phyloP scores from a whole-genome alignment of 2,329 filamentous ascomycete genomes.

The Clonostachys solani region DNA sequence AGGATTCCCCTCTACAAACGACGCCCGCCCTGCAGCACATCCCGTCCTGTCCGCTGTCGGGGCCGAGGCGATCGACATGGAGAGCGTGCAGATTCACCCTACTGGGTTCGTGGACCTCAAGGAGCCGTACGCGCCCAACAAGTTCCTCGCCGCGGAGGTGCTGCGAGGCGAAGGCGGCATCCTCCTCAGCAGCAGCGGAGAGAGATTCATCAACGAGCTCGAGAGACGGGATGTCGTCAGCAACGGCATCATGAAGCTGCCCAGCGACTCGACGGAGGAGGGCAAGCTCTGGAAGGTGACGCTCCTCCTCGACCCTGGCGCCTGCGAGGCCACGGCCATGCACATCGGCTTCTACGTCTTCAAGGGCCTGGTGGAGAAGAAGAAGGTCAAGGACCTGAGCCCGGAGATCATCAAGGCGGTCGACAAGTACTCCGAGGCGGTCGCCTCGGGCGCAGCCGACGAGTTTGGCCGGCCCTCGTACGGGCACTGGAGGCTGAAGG shows the following conservation, averaged over 20 bases:
- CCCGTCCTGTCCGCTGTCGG: constrained; percentile 29
- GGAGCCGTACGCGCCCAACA: constrained; percentile 37
- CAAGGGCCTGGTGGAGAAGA: constrained; percentile 56
- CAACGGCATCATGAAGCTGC: constrained; percentile 39
- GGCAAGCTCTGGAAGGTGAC: constrained; percentile 54
- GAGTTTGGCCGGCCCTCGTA: constrained; percentile 43
- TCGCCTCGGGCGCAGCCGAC: constrained; percentile 31
- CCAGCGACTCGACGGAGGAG: constrained; percentile 12
- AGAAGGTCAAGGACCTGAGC: constrained; percentile 45
- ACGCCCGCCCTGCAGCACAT: constrained; percentile 51
- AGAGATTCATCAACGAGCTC: constrained; percentile 59
- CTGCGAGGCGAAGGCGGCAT: constrained; percentile 60
- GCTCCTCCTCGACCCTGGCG: constrained; percentile 55
- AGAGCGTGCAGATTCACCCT: constrained; percentile 59
- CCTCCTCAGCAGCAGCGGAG: constrained; percentile 38
- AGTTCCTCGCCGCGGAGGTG: constrained; percentile 61
- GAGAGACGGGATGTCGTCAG: constrained; percentile 55
- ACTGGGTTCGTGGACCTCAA: constrained; percentile 58
- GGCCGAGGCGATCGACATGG: constrained; percentile 44
- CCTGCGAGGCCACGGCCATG: constrained; percentile 42
- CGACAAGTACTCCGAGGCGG: constrained; percentile 41
- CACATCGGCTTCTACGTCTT: constrained; percentile 61
- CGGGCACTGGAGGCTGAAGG: constrained; percentile 47
- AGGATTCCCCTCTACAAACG: constrained; percentile 59
- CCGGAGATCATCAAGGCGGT: constrained; percentile 33